A percentile compares a stretch with the other conserved stretches of the same genome.
Conservation (phyloP, 495 filamentous ascomycete genomes). For the Glonium stellatum region DNA sequence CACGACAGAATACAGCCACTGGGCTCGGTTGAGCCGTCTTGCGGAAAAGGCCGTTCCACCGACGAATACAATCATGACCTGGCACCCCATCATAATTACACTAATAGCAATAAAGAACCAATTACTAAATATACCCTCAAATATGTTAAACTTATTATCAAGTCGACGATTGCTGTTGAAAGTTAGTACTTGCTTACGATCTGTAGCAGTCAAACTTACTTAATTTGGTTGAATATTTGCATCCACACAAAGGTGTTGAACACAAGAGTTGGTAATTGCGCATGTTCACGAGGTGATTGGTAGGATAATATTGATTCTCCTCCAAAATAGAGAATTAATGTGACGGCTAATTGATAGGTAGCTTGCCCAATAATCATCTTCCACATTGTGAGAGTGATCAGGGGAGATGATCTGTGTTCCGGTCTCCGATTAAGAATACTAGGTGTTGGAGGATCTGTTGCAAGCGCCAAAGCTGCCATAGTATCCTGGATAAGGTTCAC, state of each 20-base stretch:
- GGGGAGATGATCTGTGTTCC: constrained; percentile 64
- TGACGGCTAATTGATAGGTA: constrained; percentile 76
- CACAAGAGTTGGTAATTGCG: constrained; percentile 58
- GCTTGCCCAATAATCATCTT: constrained; percentile 92
- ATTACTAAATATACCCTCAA: constrained; percentile 75
- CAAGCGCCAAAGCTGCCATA: constrained; percentile 81
- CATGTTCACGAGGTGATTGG: constrained; percentile 31
- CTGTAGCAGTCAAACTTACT: no score
- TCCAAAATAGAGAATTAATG: constrained; percentile 68
- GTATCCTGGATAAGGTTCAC: constrained; percentile 94
- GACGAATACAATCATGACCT: constrained; percentile 71
- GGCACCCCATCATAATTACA: constrained; percentile 73
- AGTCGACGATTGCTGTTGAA: constrained; percentile 74
- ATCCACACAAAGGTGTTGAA: constrained; percentile 95
- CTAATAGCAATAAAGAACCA: constrained; percentile 79
- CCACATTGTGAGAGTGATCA: constrained; percentile 84
- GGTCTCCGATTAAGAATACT: constrained; percentile 67
- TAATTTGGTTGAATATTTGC: constrained; percentile 89
- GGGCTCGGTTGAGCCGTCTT: constrained; percentile 50
- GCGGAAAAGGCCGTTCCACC: constrained; percentile 67
- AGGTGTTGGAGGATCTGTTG: constrained; percentile 71
- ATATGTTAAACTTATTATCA: constrained; percentile 85
- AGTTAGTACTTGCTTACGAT: no score
- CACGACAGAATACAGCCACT: constrained; percentile 71
- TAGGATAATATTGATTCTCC: constrained; percentile 59